Base-by-base conservation (phyloP, 108 stramenopile genomes). In the Fragilaria crotonensis region DNA sequence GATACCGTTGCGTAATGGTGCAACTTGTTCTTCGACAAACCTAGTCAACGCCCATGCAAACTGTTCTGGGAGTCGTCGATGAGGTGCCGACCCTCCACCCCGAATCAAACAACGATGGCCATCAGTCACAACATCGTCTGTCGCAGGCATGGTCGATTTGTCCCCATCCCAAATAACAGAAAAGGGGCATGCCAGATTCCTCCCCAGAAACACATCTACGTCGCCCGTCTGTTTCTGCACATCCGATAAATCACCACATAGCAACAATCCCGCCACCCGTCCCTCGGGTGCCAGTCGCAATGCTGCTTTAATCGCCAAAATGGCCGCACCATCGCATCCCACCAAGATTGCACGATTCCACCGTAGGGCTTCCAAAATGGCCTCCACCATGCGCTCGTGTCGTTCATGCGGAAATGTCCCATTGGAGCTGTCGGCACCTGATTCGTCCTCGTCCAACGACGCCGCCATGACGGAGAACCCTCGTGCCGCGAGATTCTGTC, bases 101-200 rank as follows among this genome's bases (percentile, higher is more conserved):
- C 71, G 60, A 67, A 82, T 72, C 29, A 76, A 29, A 52, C 67
- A 63, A 25, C 67, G 58, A 52, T 52, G 30, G n/a, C 7, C 28
- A 5, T 17, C 22, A 9, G 54, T 19, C 20, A 25, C 9, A 19
- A 19, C 7, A 19, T 50, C 49, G 5, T 31, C 17, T 33, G 60
- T 25, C 23, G 54, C 50, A 27, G 23, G 48, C 26, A 29, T 45
- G 30, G 17, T 19, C 5, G 65, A 50, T 19, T 26, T 23, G 18
- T 73, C 80, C 30, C 81, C 77, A 61, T 82, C 77, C 74, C 77
- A 82, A n/a, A 78, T 60, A 46, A 82, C 70, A 32, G 64, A 32
- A 50, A 59, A 76, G 33, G 81, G 81, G 66, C 81, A 82, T 20
- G 61, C 53, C 60, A 82, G 28, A 26, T 57, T 44, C 21, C 52